phyloP scores from a whole-genome alignment of 495 filamentous ascomycete species.

The Chaetomium fimeti region DNA sequence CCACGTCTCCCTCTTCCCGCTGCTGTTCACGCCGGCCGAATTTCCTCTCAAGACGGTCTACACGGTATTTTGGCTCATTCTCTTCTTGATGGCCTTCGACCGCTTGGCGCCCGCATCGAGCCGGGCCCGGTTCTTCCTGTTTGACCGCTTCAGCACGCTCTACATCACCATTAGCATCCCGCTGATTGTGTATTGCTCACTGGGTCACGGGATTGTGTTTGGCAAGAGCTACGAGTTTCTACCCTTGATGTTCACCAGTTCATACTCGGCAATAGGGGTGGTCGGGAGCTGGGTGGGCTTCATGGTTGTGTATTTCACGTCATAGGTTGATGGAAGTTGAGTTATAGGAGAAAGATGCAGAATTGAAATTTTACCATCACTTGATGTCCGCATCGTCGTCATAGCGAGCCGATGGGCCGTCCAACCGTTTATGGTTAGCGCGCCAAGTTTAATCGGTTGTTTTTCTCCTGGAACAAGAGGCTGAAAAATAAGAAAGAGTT shows the following conservation, averaged over 20 bases:
- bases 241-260: constrained; percentile 94
- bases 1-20: constrained; percentile 90
- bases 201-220: constrained; percentile 79
- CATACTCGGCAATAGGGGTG: constrained; percentile 92
- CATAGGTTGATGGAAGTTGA: constrained; percentile 46
- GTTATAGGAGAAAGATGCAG: constrained; percentile 4
- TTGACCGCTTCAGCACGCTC: constrained; percentile 84
- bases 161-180: constrained; percentile 88
- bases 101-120: constrained; percentile 77
- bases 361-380: too few relatives aligned
- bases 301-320: constrained; percentile 86
- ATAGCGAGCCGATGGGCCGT: too few relatives aligned
- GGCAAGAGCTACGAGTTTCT: constrained; percentile 84
- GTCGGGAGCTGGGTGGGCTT: constrained; percentile 96
- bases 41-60: constrained; percentile 92
- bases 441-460: too few relatives aligned
- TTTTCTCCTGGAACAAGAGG: too few relatives aligned
- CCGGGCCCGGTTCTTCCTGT: constrained; percentile 72
- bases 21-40: constrained; percentile 88
- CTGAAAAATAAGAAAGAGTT: too few relatives aligned
- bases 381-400: too few relatives aligned
- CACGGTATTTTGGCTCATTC: constrained; percentile 84
- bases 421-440: too few relatives aligned
- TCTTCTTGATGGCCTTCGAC: constrained; percentile 86
- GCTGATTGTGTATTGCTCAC: constrained; percentile 81